A percentile compares a stretch with the other conserved stretches of the same genome.
Evolutionary conservation across 2,329 filamentous ascomycete species (phyloP).

Genomic region (Aspergillus jensenii): DNA sequence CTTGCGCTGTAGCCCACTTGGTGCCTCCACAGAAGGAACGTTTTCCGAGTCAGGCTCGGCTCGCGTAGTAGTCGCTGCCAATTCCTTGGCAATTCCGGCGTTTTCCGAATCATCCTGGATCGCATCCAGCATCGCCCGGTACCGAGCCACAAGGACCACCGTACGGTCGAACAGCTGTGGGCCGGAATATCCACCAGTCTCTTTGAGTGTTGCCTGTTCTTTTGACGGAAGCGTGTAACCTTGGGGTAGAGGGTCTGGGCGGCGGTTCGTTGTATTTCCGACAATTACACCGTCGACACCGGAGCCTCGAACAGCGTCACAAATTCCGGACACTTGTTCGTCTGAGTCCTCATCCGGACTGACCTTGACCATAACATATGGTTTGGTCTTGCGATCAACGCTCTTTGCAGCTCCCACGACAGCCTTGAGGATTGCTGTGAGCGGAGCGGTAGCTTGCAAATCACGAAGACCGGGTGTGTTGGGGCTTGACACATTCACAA

Average conservation of each 20-base stretch:
- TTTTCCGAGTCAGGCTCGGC: constrained; percentile 24
- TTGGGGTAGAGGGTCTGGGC: constrained; percentile 68
- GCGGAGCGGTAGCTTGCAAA: constrained; percentile 78
- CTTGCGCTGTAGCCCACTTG: constrained; percentile 51
- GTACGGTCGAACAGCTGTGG: constrained; percentile 85
- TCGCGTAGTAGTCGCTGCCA: constrained; percentile 10
- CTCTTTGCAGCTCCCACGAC: constrained; percentile 76
- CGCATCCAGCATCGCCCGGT: constrained; percentile 67
- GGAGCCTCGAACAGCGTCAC: constrained; percentile 75
- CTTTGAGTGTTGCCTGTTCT: constrained; percentile 68
- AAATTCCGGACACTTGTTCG: constrained; percentile 82
- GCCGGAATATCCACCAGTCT: constrained; percentile 87
- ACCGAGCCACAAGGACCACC: constrained; percentile 73
- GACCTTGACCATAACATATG: constrained; percentile 95
- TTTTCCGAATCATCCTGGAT: constrained; percentile 31
- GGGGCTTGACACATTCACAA: constrained; percentile 95
- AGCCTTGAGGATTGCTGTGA: constrained; percentile 75
- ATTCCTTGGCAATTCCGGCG: constrained; percentile 12
- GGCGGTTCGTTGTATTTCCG: constrained; percentile 90
- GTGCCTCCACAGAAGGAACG: constrained; percentile 18
- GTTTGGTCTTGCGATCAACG: constrained; percentile 69
- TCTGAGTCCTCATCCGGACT: constrained; percentile 91
- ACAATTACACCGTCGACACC: constrained; percentile 96
- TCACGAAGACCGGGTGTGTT: constrained; percentile 91
- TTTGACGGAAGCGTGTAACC: constrained; percentile 63